phyloP scores from a whole-genome alignment of 2,329 filamentous ascomycete genomes.

The Emericellopsis atlantica region DNA sequence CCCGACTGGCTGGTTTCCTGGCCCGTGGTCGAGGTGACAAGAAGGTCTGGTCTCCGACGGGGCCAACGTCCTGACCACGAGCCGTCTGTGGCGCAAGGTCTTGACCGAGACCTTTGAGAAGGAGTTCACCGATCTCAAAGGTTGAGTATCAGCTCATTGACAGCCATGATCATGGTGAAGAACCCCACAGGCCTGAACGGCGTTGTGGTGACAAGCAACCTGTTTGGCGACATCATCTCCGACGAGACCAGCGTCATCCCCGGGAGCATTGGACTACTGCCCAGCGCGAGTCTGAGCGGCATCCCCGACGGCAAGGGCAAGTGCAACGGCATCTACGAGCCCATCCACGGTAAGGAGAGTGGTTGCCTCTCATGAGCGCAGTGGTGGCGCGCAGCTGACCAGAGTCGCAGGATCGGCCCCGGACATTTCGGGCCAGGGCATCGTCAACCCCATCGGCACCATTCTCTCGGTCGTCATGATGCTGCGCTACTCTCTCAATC shows the following conservation, averaged over 20 bases:
- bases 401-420: conserved; percentile 61
- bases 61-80: conserved; percentile 90
- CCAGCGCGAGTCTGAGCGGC: conserved; percentile 11
- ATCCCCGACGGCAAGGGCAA: conserved; percentile 12
- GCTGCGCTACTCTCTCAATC: conserved; percentile 80
- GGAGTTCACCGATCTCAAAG: conserved; percentile 80
- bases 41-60: conserved; percentile 73
- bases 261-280: conserved; percentile 29
- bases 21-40: conserved; percentile 60
- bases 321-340: conserved; percentile 25
- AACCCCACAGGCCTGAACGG: conserved; percentile 79
- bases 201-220: conserved; percentile 81
- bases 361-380: conserved; percentile 1
- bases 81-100: conserved; percentile 77
- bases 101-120: conserved; percentile 88
- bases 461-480: conserved; percentile 93
- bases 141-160: conserved; percentile 85
- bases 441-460: conserved; percentile 60
- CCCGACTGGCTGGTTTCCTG: conserved; percentile 64
- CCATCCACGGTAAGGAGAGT: conserved; percentile 10
- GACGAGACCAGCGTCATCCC: conserved; percentile 94
- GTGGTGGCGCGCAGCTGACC: conserved; percentile 2
- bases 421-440: conserved; percentile 64
- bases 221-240: conserved; percentile 92
- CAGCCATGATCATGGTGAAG: conserved; percentile 91